Base-by-base conservation (phyloP, 1,284 basidiomycete species). In the Tylopilus orsonianus region DNA sequence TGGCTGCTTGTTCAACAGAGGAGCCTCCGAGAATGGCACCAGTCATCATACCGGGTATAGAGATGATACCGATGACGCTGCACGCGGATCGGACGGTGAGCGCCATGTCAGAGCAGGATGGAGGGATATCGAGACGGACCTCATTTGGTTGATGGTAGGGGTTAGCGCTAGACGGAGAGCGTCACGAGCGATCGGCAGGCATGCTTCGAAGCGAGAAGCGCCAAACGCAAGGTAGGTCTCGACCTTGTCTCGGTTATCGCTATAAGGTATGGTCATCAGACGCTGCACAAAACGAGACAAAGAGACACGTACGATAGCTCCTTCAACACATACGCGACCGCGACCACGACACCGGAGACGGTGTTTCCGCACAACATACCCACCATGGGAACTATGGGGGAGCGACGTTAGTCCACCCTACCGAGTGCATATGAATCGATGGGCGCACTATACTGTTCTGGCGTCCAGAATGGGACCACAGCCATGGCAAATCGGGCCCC, bases 341-440 rank as follows among this genome's bases (percentile, higher is more conserved):
- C 77, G 0, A 93, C 77, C 2, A 88, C 81, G 19, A 92, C 79
- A 1, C 82, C 80, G 0, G 84, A 85, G 48, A 93, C 87, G 0
- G 88, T 85, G 51, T 79, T 81, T 4, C 90, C 90, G 43, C 90
- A 87, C 2, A 93, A 73, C 91, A 93, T 93, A n/a, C 91, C 90
- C 8, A 92, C 76, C 42, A 92, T 79, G 8, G 90, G 90, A 49
- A 93, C 90, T 92, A 48, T 8, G 22, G n/a, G 22, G 23, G 35
- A 9, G 38, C 13, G 35, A 44, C 10, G 22, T 49, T 12, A 50
- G 23, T 13, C 13, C 8, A 24, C 8, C 26, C 36, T 1, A 38
- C 13, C 12, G 35, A 30, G 24, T 7, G 42, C 18, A 49, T 65
- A 14, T 26, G 8, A 34, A n/a, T n/a, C 4, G 16, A 12, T 22